phyloP scores from a whole-genome alignment of 2,329 filamentous ascomycete genomes.

The Exophiala aquamarina region DNA sequence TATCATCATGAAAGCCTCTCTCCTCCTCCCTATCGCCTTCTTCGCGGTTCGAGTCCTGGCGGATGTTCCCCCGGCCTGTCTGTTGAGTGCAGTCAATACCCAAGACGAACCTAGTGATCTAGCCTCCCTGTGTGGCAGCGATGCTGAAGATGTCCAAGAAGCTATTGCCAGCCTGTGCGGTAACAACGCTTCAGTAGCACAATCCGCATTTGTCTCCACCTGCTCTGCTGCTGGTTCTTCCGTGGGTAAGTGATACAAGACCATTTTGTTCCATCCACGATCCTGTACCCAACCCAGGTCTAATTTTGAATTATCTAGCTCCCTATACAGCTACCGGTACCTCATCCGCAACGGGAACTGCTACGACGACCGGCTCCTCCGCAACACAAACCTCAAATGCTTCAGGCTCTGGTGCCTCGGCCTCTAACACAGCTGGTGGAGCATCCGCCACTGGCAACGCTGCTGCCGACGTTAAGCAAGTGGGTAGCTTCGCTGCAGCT shows the following conservation, averaged over 20 bases:
- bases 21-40: constrained; percentile 47
- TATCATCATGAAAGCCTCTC: constrained; percentile 20
- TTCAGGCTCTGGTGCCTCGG: constrained; percentile 23
- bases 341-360: constrained; percentile 17
- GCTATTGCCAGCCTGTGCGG: constrained; percentile 39
- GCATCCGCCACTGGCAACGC: constrained; percentile 35
- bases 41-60: constrained; percentile 42
- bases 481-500: constrained; percentile 33
- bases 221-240: constrained; percentile 41
- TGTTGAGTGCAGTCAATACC: constrained; percentile 50
- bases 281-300: no score
- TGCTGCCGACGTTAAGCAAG: constrained; percentile 33
- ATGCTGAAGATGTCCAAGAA: constrained; percentile 35
- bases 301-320: constrained; percentile 24
- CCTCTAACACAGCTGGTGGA: constrained; percentile 26
- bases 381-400: constrained; percentile 11
- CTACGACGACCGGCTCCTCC: constrained; percentile 11
- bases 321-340: constrained; percentile 34
- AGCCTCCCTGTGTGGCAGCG: constrained; percentile 39
- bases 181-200: constrained; percentile 32
- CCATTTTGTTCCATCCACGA: constrained; percentile 6
- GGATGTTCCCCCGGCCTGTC: constrained; percentile 49
- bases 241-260: constrained; percentile 38
- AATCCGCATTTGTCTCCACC: constrained; percentile 40
- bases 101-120: constrained; percentile 40